A percentile compares a stretch with the other conserved stretches of the same genome.
Conservation (phyloP, 225 moss, liverwort and hornwort genomes). For the Pleurozium schreberi region DNA sequence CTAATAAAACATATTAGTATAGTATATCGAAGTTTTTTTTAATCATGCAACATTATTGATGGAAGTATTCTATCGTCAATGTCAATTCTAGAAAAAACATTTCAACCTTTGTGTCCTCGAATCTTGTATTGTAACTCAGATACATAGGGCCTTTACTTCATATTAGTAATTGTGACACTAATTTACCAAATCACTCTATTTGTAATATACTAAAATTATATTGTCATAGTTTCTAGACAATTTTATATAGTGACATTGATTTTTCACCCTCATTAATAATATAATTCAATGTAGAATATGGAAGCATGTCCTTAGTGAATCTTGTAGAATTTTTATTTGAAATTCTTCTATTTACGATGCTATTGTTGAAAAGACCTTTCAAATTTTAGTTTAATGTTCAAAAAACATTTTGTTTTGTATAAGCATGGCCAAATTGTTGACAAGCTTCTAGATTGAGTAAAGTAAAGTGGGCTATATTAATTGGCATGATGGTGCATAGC, state of each 20-base stretch:
- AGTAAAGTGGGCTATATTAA: no score
- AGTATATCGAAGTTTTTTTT: background rate
- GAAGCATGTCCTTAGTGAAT: no score
- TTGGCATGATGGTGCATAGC: no score
- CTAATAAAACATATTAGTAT: background rate
- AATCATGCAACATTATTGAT: background rate
- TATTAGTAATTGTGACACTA: background rate
- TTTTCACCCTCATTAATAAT: no score
- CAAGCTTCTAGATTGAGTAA: background rate
- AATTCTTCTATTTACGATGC: no score
- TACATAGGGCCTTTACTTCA: background rate
- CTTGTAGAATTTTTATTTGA: no score
- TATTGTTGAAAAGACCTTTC: no score
- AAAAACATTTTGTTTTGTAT: background rate
- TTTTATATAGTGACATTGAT: background rate
- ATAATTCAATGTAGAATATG: no score
- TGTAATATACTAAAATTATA: background rate
- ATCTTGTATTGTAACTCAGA: background rate
- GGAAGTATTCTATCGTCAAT: background rate
- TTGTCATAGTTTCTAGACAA: background rate
- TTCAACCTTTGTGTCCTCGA: background rate
- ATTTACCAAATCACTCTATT: background rate
- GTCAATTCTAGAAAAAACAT: no score
- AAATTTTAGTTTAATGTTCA: no score
- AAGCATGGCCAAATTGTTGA: no score